These are phyloP conservation scores for Chrysopogon serrulatus DNA, from an alignment of 176 grass and related monocot species.

Conservation along the genomic window DNA sequence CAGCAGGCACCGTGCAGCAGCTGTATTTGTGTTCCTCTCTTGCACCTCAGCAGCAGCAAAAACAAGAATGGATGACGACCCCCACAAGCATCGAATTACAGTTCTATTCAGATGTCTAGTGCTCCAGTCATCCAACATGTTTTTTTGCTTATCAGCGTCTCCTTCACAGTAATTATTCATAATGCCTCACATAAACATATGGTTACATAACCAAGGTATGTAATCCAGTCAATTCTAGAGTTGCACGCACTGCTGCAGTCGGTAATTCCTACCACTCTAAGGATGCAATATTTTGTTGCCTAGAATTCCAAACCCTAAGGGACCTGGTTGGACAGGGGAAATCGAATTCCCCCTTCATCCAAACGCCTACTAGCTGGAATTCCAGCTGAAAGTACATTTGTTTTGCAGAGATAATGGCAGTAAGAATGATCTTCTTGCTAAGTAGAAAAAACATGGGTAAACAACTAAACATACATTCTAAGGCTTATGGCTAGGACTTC, in stretches of 20 bases:
- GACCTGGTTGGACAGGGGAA: background rate
- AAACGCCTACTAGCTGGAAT: background rate
- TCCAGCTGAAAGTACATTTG: background rate
- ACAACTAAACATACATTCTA: background rate
- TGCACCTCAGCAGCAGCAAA: too few species aligned
- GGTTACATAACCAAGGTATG: background rate
- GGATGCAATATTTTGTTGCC: background rate
- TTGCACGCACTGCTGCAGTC: background rate
- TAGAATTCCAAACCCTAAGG: background rate
- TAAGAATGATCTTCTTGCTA: background rate
- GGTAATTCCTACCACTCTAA: background rate
- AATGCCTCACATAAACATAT: background rate
- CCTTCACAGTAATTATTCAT: background rate
- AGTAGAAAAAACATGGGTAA: background rate
- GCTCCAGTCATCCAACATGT: background rate
- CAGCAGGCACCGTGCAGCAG: too few species aligned
- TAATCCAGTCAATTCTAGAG: background rate
- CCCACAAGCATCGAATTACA: background rate
- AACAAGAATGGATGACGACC: background rate
- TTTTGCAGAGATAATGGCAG: background rate
- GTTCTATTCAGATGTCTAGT: background rate
- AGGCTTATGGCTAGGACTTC: background rate
- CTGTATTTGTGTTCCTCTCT: too few species aligned
- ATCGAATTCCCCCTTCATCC: background rate
- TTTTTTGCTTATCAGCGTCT: background rate